These are phyloP conservation scores for Aspergillus proliferans DNA, from an alignment of 2,329 filamentous ascomycete genomes.

Conservation along the genomic window DNA sequence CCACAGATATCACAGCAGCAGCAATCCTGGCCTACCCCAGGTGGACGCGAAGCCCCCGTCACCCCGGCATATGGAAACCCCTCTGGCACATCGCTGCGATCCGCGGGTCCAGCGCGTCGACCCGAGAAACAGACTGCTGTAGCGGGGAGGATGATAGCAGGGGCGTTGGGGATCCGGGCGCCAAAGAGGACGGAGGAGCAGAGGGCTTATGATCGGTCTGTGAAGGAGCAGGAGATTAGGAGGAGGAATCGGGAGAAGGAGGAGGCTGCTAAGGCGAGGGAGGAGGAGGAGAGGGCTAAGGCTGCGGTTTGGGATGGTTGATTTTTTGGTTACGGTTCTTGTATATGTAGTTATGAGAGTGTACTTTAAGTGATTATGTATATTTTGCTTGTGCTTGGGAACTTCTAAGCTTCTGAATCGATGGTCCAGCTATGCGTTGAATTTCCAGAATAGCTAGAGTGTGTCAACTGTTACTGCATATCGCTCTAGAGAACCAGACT, in stretches of 20 bases:
- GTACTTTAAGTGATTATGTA: neutral
- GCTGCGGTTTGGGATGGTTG: slow-evolving; percentile 76
- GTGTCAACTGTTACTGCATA: no score
- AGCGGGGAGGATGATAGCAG: slow-evolving; percentile 82
- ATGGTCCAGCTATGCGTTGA: no score
- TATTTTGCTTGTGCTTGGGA: neutral
- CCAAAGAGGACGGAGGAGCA: slow-evolving; percentile 84
- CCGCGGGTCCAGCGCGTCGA: slow-evolving; percentile 31
- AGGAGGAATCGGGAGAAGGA: slow-evolving; percentile 65
- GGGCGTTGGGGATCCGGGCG: slow-evolving; percentile 72
- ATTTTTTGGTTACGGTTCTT: neutral
- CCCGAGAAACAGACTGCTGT: slow-evolving; percentile 94
- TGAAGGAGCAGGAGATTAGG: slow-evolving; percentile 79
- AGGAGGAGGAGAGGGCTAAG: slow-evolving; percentile 67
- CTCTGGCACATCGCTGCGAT: slow-evolving; percentile 6
- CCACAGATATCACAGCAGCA: slow-evolving; percentile 35
- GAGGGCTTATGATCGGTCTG: slow-evolving; percentile 72
- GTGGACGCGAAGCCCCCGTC: neutral
- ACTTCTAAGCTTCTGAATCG: no score
- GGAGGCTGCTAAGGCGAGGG: slow-evolving; percentile 56
- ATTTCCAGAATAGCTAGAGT: no score
- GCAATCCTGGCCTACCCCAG: slow-evolving; percentile 8
- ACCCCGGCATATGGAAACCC: slow-evolving; percentile 6
- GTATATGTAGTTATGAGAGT: neutral
- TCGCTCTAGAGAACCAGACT: no score